phyloP scores from a whole-genome alignment of 352 stramenopile genomes.

The Globisporangium irregulare region DNA sequence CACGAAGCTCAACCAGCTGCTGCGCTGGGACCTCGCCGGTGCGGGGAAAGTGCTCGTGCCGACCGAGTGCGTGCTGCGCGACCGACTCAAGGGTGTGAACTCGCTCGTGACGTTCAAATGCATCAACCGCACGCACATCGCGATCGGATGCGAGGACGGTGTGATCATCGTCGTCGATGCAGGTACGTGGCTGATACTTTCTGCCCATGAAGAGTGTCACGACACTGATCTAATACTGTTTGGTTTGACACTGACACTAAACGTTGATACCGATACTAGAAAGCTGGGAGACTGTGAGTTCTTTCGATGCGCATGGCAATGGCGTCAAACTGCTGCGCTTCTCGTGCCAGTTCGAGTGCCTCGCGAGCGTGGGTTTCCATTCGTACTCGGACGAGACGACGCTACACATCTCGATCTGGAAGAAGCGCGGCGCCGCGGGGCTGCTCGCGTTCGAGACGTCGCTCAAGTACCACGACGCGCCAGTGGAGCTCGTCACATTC shows the following conservation, averaged over 20 bases:
- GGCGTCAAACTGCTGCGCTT: conserved; percentile 53
- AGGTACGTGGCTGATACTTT: conserved; percentile 7
- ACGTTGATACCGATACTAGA: conserved; percentile 19
- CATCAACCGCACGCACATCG: conserved; percentile 51
- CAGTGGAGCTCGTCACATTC: conserved; percentile 43
- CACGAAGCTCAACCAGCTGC: conserved; percentile 54
- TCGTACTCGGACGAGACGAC: conserved; percentile 70
- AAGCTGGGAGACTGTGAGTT: conserved; percentile 35
- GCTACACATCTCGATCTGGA: conserved; percentile 53
- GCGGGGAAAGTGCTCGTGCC: conserved; percentile 18
- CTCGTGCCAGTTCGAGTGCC: conserved; percentile 42
- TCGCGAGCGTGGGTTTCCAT: conserved; percentile 57
- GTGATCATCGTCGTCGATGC: conserved; percentile 50
- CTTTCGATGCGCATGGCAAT: conserved; percentile 54
- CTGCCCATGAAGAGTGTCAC: not conserved
- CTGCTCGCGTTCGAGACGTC: conserved; percentile 30
- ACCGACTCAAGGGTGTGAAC: conserved; percentile 54
- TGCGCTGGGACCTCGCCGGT: conserved; percentile 47
- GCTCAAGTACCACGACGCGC: conserved; percentile 34
- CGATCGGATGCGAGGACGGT: conserved; percentile 51
- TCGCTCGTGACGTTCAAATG: conserved; percentile 41
- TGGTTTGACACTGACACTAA: not conserved
- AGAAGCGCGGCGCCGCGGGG: conserved; percentile 29
- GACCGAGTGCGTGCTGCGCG: conserved; percentile 23
- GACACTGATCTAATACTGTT: not conserved